A percentile compares a stretch with the other conserved stretches of the same genome.
Evolutionary conservation across 805 yeast species (phyloP).

Genomic region (Ogataea methanolica): DNA sequence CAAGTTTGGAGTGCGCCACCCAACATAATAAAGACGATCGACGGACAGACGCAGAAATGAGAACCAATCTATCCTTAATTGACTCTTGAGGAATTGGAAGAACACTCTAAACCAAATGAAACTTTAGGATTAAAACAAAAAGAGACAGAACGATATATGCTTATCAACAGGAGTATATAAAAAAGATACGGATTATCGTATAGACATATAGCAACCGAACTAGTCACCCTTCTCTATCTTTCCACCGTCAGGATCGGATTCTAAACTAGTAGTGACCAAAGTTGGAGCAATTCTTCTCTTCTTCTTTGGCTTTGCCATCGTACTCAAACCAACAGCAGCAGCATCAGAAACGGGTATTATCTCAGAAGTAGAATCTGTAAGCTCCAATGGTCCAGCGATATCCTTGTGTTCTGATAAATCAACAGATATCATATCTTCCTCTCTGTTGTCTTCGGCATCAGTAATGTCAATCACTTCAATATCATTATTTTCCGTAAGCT

Average conservation of each 20-base stretch:
- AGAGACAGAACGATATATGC: too few species aligned
- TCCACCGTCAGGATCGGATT: background rate
- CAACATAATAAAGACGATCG: too few species aligned
- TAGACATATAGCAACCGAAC: too few species aligned
- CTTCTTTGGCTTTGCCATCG: constrained; percentile 10
- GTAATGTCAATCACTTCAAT: constrained; percentile 19
- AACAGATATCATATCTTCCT: constrained; percentile 6
- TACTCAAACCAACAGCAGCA: background rate
- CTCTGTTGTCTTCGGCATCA: constrained; percentile 10
- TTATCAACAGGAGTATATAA: too few species aligned
- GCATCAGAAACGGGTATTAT: background rate
- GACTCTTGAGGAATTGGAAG: too few species aligned
- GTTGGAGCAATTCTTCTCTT: constrained; percentile 36
- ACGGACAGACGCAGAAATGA: too few species aligned
- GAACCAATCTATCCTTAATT: too few species aligned
- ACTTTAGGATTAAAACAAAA: too few species aligned
- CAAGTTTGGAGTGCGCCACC: too few species aligned
- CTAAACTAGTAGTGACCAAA: constrained; percentile 14
- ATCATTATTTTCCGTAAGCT: constrained; percentile 1
- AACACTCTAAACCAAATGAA: too few species aligned
- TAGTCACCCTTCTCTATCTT: background rate
- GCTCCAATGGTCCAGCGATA: constrained; percentile 1
- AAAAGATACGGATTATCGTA: too few species aligned
- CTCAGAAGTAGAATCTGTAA: background rate
- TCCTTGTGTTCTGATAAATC: constrained; percentile 1